Percentiles rank a stretch among this genome's conserved stretches.
phyloP scores from a whole-genome alignment of 495 filamentous ascomycete species.

The Aspergillus kassunensis region DNA sequence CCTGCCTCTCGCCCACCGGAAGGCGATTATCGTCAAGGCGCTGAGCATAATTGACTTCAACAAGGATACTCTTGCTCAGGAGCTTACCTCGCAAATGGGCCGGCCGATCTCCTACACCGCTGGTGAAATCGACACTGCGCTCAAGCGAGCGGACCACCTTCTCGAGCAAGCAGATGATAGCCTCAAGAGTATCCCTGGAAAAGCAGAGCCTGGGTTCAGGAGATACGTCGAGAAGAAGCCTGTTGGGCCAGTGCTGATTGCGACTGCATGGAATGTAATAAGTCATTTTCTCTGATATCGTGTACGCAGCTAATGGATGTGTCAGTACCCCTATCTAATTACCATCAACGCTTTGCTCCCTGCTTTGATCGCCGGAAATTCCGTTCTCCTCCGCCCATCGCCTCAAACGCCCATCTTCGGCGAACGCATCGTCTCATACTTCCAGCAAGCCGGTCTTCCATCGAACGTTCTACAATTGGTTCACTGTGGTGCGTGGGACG shows the following conservation, averaged over 20 bases:
- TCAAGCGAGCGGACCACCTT: conserved; percentile 76
- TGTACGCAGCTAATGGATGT: conserved; percentile 1
- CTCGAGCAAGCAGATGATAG: conserved; percentile 71
- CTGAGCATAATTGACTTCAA: conserved; percentile 62
- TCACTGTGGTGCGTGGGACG: conserved; percentile 70
- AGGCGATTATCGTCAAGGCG: conserved; percentile 74
- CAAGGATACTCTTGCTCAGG: conserved; percentile 72
- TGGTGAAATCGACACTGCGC: conserved; percentile 81
- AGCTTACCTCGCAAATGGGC: conserved; percentile 92
- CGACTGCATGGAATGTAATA: conserved; percentile 96
- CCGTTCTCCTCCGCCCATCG: conserved; percentile 86
- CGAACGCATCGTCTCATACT: conserved; percentile 74
- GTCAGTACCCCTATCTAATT: conserved; percentile 88
- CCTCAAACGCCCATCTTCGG: conserved; percentile 89
- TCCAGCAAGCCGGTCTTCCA: conserved; percentile 75
- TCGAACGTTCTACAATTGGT: conserved; percentile 80
- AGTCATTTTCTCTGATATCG: conserved; percentile 23
- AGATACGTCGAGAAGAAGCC: conserved; percentile 83
- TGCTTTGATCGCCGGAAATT: conserved; percentile 81
- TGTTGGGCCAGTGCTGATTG: conserved; percentile 76
- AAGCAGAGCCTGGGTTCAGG: conserved; percentile 79
- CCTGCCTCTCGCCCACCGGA: conserved; percentile 61
- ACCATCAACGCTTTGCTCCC: conserved; percentile 87
- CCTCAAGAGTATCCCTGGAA: conserved; percentile 63
- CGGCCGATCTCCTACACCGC: conserved; percentile 81